phyloP scores from a whole-genome alignment of 2,329 filamentous ascomycete genomes.

The Fonsecaea erecta region DNA sequence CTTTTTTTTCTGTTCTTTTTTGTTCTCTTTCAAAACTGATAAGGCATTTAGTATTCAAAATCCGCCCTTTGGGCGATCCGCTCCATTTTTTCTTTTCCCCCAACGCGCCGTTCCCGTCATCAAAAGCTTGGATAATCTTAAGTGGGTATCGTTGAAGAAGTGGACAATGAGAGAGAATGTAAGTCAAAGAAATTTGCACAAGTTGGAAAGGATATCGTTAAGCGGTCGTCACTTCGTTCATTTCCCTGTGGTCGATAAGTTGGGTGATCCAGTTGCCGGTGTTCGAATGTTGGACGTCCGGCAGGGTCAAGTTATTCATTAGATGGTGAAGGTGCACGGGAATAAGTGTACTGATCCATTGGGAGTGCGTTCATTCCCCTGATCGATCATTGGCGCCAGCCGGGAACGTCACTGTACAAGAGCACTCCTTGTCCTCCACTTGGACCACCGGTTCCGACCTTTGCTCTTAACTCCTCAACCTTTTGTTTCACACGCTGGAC shows the following conservation, averaged over 20 bases:
- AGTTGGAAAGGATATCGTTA: neutral
- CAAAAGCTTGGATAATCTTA: neutral
- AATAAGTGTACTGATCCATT: neutral
- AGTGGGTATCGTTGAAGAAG: conserved; percentile 24
- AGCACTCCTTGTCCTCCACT: conserved; percentile 1
- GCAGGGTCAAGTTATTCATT: conserved; percentile 9
- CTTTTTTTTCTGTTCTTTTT: neutral
- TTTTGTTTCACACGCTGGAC: conserved; percentile 29
- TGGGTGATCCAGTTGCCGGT: neutral
- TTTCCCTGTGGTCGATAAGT: neutral
- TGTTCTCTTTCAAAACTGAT: neutral
- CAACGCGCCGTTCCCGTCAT: neutral
- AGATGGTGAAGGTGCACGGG: neutral
- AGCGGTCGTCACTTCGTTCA: neutral
- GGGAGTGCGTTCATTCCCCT: neutral
- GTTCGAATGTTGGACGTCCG: neutral
- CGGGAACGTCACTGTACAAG: conserved; percentile 19
- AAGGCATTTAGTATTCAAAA: neutral
- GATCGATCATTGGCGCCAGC: conserved; percentile 19
- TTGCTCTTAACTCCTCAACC: conserved; percentile 29
- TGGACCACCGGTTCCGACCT: conserved; percentile 24
- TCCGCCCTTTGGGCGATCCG: neutral
- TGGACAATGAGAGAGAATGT: neutral
- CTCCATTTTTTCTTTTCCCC: neutral
- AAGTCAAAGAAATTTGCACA: neutral